Conservation (phyloP, 73 alveolate species). For the Halteria grandinella region DNA sequence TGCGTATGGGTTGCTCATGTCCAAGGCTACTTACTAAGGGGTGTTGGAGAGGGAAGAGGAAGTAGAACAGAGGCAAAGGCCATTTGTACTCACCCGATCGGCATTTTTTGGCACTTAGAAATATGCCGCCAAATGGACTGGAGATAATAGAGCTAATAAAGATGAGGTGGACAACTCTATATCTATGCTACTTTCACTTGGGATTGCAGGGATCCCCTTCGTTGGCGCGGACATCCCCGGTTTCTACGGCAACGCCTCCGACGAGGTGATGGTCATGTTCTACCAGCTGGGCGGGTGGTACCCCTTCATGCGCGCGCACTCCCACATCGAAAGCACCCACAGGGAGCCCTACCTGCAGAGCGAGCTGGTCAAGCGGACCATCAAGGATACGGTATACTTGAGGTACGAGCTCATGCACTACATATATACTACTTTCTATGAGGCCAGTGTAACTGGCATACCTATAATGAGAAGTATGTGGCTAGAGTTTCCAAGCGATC, state of each 20-base stretch:
- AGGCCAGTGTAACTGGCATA: slow-evolving; percentile 28
- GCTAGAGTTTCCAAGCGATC: slow-evolving; percentile 39
- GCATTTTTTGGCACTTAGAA: slow-evolving; percentile 84
- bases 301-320: slow-evolving; percentile 68
- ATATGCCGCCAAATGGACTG: slow-evolving; percentile 93
- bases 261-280: slow-evolving; percentile 68
- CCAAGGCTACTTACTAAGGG: slow-evolving; percentile 82
- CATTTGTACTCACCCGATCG: slow-evolving; percentile 89
- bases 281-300: slow-evolving; percentile 60
- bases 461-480: slow-evolving; percentile 66
- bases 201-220: slow-evolving; percentile 83
- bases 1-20: slow-evolving; percentile 83
- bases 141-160: slow-evolving; percentile 82
- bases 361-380: slow-evolving; percentile 2
- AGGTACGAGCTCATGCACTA: slow-evolving; percentile 77
- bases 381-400: slow-evolving; percentile 18
- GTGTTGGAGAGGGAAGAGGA: slow-evolving; percentile 74
- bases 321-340: slow-evolving; percentile 66
- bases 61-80: slow-evolving; percentile 76
- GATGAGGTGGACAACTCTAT: slow-evolving; percentile 73
- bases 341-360: slow-evolving; percentile 93
- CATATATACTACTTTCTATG: no score
- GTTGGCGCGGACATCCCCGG: slow-evolving; percentile 93
- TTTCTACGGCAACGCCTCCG: slow-evolving; percentile 37
- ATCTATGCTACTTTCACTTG: slow-evolving; percentile 74